Base-by-base conservation (phyloP, 192 early-diverging fungal genomes). In the Dissophora globulifera region DNA sequence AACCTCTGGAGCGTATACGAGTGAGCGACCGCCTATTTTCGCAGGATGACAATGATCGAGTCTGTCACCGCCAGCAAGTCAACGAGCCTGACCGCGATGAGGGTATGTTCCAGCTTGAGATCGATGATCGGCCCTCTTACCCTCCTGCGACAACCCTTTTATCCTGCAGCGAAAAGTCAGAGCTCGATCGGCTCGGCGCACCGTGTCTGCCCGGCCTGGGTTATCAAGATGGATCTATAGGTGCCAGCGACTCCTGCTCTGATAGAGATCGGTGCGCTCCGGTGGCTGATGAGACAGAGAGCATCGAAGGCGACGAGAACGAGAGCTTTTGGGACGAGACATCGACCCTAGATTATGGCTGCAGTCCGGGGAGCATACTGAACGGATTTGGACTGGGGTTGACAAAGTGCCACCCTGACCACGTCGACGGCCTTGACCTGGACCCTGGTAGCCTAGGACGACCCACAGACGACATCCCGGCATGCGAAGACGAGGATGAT, bases 261-360 rank as follows among this genome's bases (percentile, higher is more conserved):
- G 49, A 59, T 4, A 38, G 25, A 49, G 55, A 25, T 40, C 38
- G 15, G 32, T 38, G n/a, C 2, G 54, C 62, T 16, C 17, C 56
- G 19, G 35, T 45, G 2, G 70, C 49, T 12, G 27, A 64, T 12
- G 61, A 75, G 22, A 30, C 50, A 5, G 55, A 48, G 30, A 48
- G 62, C 20, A 60, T 64, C 32, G 70, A 65, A 30, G 54, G 62
- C 6, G 72, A 75, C 29, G 70, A 50, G 17, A 67, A 76, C n/a
- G 72, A 76, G 40, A 76, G 72, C 52, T 76, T 67, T 56, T 76
- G 72, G 72, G 62, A 76, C 1, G 72, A 76, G 30, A 49, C 62
- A 3, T 76, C 63, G 30, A 76, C 63, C 0, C n/a, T 76, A 3
- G 72, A 76, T 17, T 76, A 76, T 50, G 72, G 64, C 2, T 76